Conservation (phyloP, 768 basidiomycete genomes). For the Cyathus striatus region DNA sequence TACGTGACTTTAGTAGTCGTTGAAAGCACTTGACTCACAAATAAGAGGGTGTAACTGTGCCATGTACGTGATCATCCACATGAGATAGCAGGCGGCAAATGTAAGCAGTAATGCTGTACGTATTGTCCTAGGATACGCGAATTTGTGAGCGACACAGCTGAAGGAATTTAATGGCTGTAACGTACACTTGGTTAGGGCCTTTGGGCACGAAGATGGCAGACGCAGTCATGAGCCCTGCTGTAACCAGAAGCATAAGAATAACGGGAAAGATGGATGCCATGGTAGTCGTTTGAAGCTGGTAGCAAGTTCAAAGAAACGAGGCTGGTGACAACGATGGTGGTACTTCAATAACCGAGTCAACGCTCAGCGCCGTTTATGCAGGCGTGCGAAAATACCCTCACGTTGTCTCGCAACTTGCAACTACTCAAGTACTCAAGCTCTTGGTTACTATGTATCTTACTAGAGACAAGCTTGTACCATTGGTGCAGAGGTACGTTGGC, state of each 20-base stretch:
- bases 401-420: too few relatives aligned
- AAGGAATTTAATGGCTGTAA: conserved; percentile 8
- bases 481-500: too few relatives aligned
- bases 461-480: too few relatives aligned
- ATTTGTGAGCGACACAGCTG: neutral
- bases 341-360: neutral
- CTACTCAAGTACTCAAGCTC: too few relatives aligned
- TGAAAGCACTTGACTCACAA: conserved; percentile 47
- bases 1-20: too few relatives aligned
- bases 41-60: conserved; percentile 91
- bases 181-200: conserved; percentile 87
- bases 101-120: conserved; percentile 78
- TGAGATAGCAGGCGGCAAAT: conserved; percentile 80
- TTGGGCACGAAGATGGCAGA: conserved; percentile 74
- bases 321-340: neutral
- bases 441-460: too few relatives aligned
- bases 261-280: conserved; percentile 76
- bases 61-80: conserved; percentile 98
- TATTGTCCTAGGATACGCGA: conserved; percentile 52
- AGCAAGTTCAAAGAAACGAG: conserved; percentile 1
- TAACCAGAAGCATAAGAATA: conserved; percentile 59
- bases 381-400: too few relatives aligned
- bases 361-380: too few relatives aligned
- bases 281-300: conserved; percentile 9
- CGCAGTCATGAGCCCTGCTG: conserved; percentile 57